These are phyloP conservation scores for Primulina huaijiensis DNA, from an alignment of 257 asterid genomes.

Conservation along the genomic window DNA sequence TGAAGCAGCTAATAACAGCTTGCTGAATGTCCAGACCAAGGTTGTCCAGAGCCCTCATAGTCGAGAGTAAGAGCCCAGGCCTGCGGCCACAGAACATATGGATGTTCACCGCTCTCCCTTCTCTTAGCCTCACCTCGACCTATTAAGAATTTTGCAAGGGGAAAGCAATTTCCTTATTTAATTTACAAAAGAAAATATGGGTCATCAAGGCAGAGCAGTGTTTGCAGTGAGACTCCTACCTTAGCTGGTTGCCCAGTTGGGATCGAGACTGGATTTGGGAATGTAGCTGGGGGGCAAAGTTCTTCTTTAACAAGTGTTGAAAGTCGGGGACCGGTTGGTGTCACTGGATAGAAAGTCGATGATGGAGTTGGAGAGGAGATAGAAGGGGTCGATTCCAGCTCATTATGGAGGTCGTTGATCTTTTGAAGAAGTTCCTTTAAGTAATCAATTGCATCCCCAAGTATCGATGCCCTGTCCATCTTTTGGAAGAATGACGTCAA, in stretches of 20 bases:
- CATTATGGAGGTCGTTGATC: slow-evolving; percentile 69
- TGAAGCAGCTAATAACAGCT: slow-evolving; percentile 76
- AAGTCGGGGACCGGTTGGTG: slow-evolving; percentile 51
- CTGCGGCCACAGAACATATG: slow-evolving; percentile 66
- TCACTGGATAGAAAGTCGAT: slow-evolving; percentile 43
- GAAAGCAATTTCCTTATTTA: background rate
- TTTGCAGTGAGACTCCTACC: slow-evolving; percentile 32
- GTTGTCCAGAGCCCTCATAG: slow-evolving; percentile 59
- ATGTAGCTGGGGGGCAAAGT: slow-evolving; percentile 60
- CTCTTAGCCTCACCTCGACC: slow-evolving; percentile 70
- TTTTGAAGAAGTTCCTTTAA: slow-evolving; percentile 63
- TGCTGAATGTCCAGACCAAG: slow-evolving; percentile 70
- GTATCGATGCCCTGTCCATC: slow-evolving; percentile 87
- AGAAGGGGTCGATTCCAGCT: slow-evolving; percentile 54
- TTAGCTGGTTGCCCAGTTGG: slow-evolving; percentile 69
- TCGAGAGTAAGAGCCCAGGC: slow-evolving; percentile 57
- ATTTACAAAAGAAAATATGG: background rate
- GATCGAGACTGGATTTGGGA: slow-evolving; percentile 61
- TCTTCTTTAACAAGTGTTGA: slow-evolving; percentile 60
- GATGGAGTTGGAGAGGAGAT: slow-evolving; percentile 37
- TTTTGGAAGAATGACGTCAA: slow-evolving; percentile 22
- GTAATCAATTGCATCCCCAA: slow-evolving; percentile 77
- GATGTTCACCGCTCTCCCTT: slow-evolving; percentile 66
- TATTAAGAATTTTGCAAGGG: slow-evolving; percentile 17
- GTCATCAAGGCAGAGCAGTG: background rate